These are phyloP conservation scores for Cryoendolithus antarcticus DNA, from an alignment of 2,329 filamentous ascomycete genomes.

Conservation along the genomic window DNA sequence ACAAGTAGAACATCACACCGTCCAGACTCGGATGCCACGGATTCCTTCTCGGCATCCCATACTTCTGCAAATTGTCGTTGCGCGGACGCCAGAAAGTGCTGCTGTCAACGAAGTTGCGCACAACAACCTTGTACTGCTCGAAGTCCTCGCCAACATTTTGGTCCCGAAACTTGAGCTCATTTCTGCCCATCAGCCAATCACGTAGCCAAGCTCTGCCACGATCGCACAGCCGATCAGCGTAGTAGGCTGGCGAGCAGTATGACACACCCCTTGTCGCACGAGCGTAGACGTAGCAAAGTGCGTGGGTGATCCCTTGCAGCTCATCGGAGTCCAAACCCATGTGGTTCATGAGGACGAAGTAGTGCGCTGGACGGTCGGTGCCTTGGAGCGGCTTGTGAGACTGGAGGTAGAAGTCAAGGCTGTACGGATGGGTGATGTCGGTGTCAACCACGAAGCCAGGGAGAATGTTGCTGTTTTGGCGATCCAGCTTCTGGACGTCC, in stretches of 20 bases:
- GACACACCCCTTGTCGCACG: conserved; percentile 20
- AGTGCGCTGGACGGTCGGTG: conserved; percentile 69
- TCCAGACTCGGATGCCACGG: conserved; percentile 5
- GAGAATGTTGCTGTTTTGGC: conserved; percentile 5
- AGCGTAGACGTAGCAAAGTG: conserved; percentile 22
- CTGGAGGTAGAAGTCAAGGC: conserved; percentile 13
- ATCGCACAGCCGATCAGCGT: conserved; percentile 27
- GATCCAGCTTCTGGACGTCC: too few species aligned
- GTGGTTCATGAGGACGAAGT: conserved; percentile 40
- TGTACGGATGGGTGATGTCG: conserved; percentile 6
- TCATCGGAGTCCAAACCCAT: conserved; percentile 1
- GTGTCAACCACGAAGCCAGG: conserved; percentile 10
- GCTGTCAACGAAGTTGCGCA: neutral
- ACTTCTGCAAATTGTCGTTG: conserved; percentile 1
- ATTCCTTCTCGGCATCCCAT: conserved; percentile 1
- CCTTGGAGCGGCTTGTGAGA: conserved; percentile 44
- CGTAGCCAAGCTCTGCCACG: conserved; percentile 17
- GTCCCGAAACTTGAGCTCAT: too few species aligned
- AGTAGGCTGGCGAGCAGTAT: conserved; percentile 25
- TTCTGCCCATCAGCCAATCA: neutral
- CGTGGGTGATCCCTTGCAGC: conserved; percentile 7
- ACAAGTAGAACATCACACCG: conserved; percentile 6
- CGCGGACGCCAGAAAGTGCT: neutral
- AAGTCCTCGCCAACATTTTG: too few species aligned
- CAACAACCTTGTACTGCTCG: neutral